Base-by-base conservation (phyloP, 306 rosid species). In the Inga leiocalycina region DNA sequence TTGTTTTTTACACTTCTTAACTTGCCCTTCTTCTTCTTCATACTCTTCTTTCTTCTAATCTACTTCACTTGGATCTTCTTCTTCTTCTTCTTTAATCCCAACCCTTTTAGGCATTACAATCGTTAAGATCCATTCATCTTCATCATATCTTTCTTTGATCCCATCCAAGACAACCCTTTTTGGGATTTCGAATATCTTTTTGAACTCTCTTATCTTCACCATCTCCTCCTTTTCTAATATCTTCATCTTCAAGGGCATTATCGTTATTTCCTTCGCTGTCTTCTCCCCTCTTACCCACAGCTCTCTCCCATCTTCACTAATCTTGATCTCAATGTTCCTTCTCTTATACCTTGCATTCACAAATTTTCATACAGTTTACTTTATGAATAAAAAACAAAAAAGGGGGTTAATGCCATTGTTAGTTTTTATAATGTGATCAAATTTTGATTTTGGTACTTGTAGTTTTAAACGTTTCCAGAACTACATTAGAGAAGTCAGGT, bases 61-160 rank as follows among this genome's bases (percentile, higher is more conserved):
- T 16, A 5, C 48, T 6, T 16, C 46, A 68, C 46, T 16, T 35
- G 13, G 6, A 22, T 37, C 48, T 68, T 12, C 72, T 35, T 68
- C 30, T 27, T 27, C 30, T 35, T 16, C 11, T 37, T 35, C 72
- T 37, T 69, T 2, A 46, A 90, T 81, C 68, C 76, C 81, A 51
- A 62, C 80, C 37, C 89, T 35, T 80, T 92, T 94, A 32, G 95
- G 94, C 92, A 94, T 91, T 41, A 84, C 20, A 11, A 91, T 91
- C 4, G 78, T 89, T 66, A 94, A 85, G 27, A 46, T 30, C 16
- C 88, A 86, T 17, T 89, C 92, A 35, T 84, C 84, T 69, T 85
- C 88, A 0, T 77, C 20, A 77, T 91, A 91, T 84, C 64, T 91
- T 17, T 94, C 98, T 80, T 88, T 91, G 77, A 94, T 90, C 75